phyloP scores from a whole-genome alignment of 2,329 filamentous ascomycete species.

The Raffaelea ambrosiae region DNA sequence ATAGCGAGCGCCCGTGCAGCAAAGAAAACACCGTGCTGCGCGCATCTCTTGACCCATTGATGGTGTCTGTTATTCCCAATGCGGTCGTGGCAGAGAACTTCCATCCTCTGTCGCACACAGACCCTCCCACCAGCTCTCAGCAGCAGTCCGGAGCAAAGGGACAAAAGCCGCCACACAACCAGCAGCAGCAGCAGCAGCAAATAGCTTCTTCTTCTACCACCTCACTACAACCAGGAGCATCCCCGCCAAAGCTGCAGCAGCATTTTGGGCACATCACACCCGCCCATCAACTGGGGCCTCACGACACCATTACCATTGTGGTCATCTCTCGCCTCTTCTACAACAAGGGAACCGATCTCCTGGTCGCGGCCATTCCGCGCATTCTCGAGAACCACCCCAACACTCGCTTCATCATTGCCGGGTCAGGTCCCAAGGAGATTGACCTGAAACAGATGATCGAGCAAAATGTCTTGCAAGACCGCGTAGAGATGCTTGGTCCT shows the following conservation, averaged over 20 bases:
- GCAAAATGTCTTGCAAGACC: slow-evolving; percentile 85
- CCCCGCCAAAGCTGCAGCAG: slow-evolving; percentile 12
- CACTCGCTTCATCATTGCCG: slow-evolving; percentile 93
- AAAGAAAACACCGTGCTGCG: slow-evolving; percentile 97
- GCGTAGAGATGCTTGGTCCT: slow-evolving; percentile 84
- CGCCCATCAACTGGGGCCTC: slow-evolving; percentile 63
- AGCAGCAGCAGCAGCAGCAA: neutral
- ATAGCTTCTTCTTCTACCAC: neutral
- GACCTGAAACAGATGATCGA: slow-evolving; percentile 98
- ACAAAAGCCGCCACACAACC: slow-evolving; percentile 1
- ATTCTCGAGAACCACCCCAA: slow-evolving; percentile 86
- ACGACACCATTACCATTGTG: slow-evolving; percentile 89
- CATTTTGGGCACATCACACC: slow-evolving; percentile 34
- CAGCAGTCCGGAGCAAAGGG: slow-evolving; percentile 9
- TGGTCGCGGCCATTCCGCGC: slow-evolving; percentile 91
- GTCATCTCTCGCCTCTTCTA: slow-evolving; percentile 97
- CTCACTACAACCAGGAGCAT: neutral
- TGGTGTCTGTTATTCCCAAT: slow-evolving; percentile 97
- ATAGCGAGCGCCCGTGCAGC: slow-evolving; percentile 33
- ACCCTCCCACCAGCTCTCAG: slow-evolving; percentile 24
- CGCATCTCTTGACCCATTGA: slow-evolving; percentile 87
- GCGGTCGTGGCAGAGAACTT: slow-evolving; percentile 97
- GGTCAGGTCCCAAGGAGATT: slow-evolving; percentile 92
- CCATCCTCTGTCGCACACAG: slow-evolving; percentile 52
- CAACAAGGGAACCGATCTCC: slow-evolving; percentile 93